These are phyloP conservation scores for Rhododendron kiyosumense DNA, from an alignment of 148 eudicot genomes.

Conservation along the genomic window DNA sequence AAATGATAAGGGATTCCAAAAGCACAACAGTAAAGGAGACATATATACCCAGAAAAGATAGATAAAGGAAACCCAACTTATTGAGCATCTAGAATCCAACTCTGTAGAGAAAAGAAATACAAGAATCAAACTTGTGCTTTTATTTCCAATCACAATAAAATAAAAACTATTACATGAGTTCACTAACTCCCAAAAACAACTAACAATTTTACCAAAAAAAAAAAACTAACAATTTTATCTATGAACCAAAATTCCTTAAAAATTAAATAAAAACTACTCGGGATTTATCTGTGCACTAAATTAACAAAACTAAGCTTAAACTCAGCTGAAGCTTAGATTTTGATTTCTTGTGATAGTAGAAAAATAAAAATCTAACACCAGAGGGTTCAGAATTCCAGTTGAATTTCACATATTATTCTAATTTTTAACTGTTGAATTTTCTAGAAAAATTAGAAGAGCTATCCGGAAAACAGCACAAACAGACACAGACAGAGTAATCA, in stretches of 20 bases:
- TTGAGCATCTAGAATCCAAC: slow-evolving; percentile 21
- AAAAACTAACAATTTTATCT: neutral
- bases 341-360: neutral
- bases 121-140: neutral
- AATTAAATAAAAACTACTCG: neutral
- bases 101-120: neutral
- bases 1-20: slow-evolving; percentile 6
- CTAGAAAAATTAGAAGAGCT: neutral
- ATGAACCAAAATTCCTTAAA: neutral
- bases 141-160: neutral
- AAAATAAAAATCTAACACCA: neutral
- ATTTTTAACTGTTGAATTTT: neutral
- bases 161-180: neutral
- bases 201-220: neutral
- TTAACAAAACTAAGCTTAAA: neutral
- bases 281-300: neutral
- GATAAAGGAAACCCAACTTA: slow-evolving; percentile 3
- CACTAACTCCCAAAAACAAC: neutral
- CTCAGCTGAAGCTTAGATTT: neutral
- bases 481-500: neutral
- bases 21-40: neutral
- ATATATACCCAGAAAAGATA: neutral
- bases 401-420: neutral
- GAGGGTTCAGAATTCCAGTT: neutral
- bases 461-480: neutral